phyloP scores from a whole-genome alignment of 2,329 filamentous ascomycete genomes.

The Aureobasidium sp. region DNA sequence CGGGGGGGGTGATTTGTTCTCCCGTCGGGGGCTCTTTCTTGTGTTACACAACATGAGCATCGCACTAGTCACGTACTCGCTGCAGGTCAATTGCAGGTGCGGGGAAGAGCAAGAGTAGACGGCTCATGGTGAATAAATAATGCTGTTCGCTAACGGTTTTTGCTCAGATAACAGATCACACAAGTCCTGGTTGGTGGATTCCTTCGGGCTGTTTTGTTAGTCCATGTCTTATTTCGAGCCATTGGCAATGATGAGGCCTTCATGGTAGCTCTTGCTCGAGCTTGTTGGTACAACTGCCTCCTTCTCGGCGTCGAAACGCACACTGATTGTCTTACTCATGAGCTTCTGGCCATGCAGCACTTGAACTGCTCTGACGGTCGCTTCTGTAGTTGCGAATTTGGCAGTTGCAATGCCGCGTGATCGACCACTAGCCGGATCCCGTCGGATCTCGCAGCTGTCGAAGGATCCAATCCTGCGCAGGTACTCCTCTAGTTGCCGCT shows the following conservation, averaged over 20 bases:
- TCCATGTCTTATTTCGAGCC: constrained; percentile 1
- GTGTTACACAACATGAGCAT: constrained; percentile 7
- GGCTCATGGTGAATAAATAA: background rate
- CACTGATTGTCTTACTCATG: background rate
- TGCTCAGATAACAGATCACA: background rate
- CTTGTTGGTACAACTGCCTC: background rate
- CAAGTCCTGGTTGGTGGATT: background rate
- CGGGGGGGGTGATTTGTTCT: background rate
- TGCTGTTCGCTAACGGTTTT: background rate
- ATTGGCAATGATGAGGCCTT: constrained; percentile 9
- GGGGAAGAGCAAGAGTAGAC: background rate
- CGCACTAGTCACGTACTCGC: background rate
- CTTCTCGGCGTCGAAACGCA: constrained; percentile 6
- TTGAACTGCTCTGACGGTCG: background rate
- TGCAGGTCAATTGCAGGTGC: background rate
- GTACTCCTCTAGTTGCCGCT: constrained; percentile 2
- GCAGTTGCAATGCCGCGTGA: constrained; percentile 8
- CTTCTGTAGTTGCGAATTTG: background rate
- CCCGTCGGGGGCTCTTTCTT: background rate
- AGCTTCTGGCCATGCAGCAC: constrained; percentile 8
- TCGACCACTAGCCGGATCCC: constrained; percentile 1
- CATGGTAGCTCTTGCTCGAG: background rate
- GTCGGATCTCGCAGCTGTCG: constrained; percentile 9
- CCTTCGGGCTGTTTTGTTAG: background rate
- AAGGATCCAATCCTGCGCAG: constrained; percentile 4